These are phyloP conservation scores for Cercospora sojina DNA, from an alignment of 2,329 filamentous ascomycete genomes.

Conservation along the genomic window DNA sequence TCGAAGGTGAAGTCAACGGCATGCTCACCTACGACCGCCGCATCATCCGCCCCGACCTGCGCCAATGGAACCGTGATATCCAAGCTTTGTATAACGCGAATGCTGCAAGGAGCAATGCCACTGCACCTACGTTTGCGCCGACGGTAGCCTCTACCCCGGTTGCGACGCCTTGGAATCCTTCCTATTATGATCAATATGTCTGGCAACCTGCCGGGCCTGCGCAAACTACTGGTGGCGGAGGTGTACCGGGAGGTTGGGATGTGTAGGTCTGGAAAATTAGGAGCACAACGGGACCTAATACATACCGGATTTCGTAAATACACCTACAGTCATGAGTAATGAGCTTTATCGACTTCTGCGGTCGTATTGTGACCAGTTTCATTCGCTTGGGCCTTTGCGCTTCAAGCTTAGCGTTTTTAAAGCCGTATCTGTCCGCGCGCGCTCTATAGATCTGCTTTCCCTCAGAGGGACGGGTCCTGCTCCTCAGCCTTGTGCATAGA, in stretches of 20 bases:
- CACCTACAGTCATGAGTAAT: background rate
- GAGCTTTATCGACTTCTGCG: background rate
- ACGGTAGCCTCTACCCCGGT: background rate
- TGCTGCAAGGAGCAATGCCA: slow-evolving; percentile 26
- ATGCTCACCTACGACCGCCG: slow-evolving; percentile 64
- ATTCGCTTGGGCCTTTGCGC: background rate
- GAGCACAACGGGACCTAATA: background rate
- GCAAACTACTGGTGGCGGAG: slow-evolving; percentile 19
- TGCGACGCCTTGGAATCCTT: slow-evolving; percentile 19
- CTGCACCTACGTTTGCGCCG: slow-evolving; percentile 12
- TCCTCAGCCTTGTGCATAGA: background rate
- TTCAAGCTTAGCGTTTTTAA: background rate
- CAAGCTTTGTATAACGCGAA: slow-evolving; percentile 58
- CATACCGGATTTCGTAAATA: background rate
- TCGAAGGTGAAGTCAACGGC: slow-evolving; percentile 73
- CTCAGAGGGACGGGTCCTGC: background rate
- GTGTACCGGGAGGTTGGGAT: slow-evolving; percentile 21
- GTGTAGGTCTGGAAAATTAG: background rate
- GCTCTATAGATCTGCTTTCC: no score
- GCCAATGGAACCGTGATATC: slow-evolving; percentile 62
- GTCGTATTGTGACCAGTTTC: background rate
- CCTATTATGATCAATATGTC: slow-evolving; percentile 13
- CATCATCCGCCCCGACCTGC: slow-evolving; percentile 49
- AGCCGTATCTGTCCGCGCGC: no score
- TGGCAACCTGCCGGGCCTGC: slow-evolving; percentile 25